Evolutionary conservation across 163 green algal species (phyloP).

Genomic region (Chlorella variabilis): DNA sequence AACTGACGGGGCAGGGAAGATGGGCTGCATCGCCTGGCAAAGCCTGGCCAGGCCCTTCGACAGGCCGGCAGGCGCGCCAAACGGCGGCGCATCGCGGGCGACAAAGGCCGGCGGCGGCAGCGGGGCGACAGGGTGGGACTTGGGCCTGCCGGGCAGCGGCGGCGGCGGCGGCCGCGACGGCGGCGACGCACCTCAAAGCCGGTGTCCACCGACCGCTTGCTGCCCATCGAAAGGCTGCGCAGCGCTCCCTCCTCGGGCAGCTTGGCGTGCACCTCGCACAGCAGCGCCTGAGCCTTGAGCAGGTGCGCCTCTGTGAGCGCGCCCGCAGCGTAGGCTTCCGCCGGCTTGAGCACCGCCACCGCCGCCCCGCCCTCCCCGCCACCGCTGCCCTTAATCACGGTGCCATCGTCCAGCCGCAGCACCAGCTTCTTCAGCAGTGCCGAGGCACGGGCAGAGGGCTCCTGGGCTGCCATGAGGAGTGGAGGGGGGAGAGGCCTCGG

Average conservation of each 20-base stretch:
- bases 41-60: too few relatives aligned
- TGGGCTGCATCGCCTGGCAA: too few relatives aligned
- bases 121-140: too few relatives aligned
- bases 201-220: conserved; percentile 47
- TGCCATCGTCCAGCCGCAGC: conserved; percentile 56
- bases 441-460: background rate
- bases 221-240: conserved; percentile 42
- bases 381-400: conserved; percentile 32
- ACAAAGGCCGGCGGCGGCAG: too few relatives aligned
- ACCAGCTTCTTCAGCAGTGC: conserved; percentile 29
- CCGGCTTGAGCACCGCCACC: conserved; percentile 28
- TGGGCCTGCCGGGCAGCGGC: background rate
- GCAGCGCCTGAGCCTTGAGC: conserved; percentile 42
- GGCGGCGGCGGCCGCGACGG: background rate
- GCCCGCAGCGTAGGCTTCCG: conserved; percentile 29
- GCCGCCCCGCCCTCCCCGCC: background rate
- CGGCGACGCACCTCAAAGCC: conserved; percentile 44
- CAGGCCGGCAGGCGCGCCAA: too few relatives aligned
- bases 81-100: too few relatives aligned
- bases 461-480: background rate
- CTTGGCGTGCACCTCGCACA: conserved; percentile 55
- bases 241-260: conserved; percentile 53
- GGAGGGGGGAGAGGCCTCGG: too few relatives aligned
- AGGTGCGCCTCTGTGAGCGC: conserved; percentile 45
- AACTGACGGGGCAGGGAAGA: background rate